Evolutionary conservation across 306 rosid species (phyloP), one percentile per base, ranked within the genome.

Genomic region (Castanea sativa): DNA sequence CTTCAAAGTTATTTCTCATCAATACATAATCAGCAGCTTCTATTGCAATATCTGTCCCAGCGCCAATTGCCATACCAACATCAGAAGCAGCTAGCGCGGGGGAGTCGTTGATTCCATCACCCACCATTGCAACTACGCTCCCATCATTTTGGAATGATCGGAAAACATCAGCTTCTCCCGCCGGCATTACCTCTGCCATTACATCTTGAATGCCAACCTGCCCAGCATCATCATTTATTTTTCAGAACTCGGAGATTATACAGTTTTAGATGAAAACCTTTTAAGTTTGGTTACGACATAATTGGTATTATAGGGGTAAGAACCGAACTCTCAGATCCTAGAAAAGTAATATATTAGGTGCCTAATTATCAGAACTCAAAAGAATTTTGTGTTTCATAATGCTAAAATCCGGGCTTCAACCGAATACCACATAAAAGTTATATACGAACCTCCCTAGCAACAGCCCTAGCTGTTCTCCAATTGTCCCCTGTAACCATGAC

Each of bases 401-500:
- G 74, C 21, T 52, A 52, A 12, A 52, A 71, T 4, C 65, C 11
- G 25, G 61, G 60, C 38, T 38, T 74, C 75, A 60, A 74, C 71
- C 23, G 14, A 80, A 78, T 33, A 56, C 76, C 6, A 69, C 55
- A 78, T 71, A 76, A 32, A 65, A 70, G 74, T 55, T 73, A 52
- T 59, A 87, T 51, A 81, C 93, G 41, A 25, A 93, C 98, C 96
- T 95, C 97, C 79, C 86, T 91, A 6, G 98, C 97, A 69, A 92
- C 94, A 69, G 97, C 94, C 8, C 51, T 85, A 79, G 98, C 97
- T 3, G 99, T 93, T 90, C 98, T 85, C 96, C 98, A 89, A 77
- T 95, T 95, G 87, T 95, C 98, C 61, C 99, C 99, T 2, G 99
- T 95, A 73, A 95, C 99, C 97, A 95, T 92, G 81, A 93, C 86